phyloP scores from a whole-genome alignment of 257 asterid species.

The Henckelia pumila region DNA sequence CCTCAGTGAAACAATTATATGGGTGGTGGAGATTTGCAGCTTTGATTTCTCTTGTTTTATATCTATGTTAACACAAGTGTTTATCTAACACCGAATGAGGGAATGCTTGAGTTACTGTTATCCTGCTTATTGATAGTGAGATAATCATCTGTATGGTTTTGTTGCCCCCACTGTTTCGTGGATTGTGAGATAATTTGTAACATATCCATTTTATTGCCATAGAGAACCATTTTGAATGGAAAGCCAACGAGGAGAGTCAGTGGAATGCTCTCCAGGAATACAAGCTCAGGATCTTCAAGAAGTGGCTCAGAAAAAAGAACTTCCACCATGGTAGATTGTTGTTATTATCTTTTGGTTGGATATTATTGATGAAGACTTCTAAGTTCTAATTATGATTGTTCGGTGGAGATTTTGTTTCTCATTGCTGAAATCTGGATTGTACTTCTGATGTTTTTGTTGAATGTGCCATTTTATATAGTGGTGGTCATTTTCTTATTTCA shows the following conservation, averaged over 20 bases:
- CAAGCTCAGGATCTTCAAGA: constrained; percentile 41
- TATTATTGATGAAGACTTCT: constrained; percentile 16
- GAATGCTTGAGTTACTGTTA: background rate
- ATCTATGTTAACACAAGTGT: background rate
- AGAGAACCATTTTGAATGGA: constrained; percentile 45
- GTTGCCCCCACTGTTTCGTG: background rate
- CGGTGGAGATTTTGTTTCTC: background rate
- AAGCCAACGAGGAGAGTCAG: constrained; percentile 33
- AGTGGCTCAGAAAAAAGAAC: constrained; percentile 48
- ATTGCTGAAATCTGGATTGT: background rate
- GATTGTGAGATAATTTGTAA: background rate
- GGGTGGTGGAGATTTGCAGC: background rate
- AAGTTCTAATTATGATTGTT: constrained; percentile 19
- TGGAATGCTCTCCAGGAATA: constrained; percentile 34
- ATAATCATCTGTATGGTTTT: background rate
- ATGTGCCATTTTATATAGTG: background rate
- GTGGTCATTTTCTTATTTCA: background rate
- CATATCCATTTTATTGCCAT: constrained; percentile 1
- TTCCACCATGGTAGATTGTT: constrained; percentile 53
- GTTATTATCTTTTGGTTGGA: background rate
- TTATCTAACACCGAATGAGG: background rate
- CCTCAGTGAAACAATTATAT: background rate
- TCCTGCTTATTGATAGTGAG: background rate
- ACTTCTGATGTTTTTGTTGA: constrained; percentile 17
- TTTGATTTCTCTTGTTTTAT: background rate